Base-by-base conservation (phyloP, 2,329 filamentous ascomycete genomes). In the Nemania diffusa region DNA sequence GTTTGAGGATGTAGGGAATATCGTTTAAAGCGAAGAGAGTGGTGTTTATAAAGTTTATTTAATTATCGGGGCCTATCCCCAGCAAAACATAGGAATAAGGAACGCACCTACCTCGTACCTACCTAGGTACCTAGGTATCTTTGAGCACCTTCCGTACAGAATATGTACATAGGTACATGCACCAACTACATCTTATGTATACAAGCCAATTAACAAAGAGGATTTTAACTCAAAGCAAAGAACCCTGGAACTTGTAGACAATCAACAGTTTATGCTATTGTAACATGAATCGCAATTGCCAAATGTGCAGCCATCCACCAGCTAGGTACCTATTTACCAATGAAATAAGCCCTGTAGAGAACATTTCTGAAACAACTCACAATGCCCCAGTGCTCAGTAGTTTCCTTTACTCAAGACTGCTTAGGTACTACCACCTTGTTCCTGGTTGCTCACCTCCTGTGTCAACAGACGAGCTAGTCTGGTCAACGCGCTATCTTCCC, bases 401-500 rank as follows among this genome's bases (percentile, higher is more conserved):
- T 6, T 20, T n/a, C 15, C n/a, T 2, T 44, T 57, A 13, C 26
- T 48, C 17, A 44, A 27, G 13, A 42, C n/a, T 5, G 9, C 20
- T 11, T 22, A 11, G 42, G 15, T 20, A n/a, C n/a, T 32, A 9
- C 29, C 9, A 9, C 24, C 26, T 51, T 27, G 26, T 60, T 52
- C 17, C 57, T 51, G 13, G 13, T 13, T 22, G 37, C 24, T 42
- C 6, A 22, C 37, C 20, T 22, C 32, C 22, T 40, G n/a, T 42
- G n/a, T 40, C 58, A 61, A 32, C 48, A 44, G 22, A 6, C 9
- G 48, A 8, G 32, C n/a, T 15, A 53, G 34, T 61, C 53, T 13
- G 20, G 24, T 44, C 20, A 9, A 17, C 11, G 29, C 17, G 40
- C 7, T 11, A 2, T 42, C 57, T 24, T 20, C 46, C 1, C 22